A percentile compares a stretch with the other conserved stretches of the same genome.
phyloP scores from a whole-genome alignment of 1,284 basidiomycete genomes.

The Sporisorium exsertum region DNA sequence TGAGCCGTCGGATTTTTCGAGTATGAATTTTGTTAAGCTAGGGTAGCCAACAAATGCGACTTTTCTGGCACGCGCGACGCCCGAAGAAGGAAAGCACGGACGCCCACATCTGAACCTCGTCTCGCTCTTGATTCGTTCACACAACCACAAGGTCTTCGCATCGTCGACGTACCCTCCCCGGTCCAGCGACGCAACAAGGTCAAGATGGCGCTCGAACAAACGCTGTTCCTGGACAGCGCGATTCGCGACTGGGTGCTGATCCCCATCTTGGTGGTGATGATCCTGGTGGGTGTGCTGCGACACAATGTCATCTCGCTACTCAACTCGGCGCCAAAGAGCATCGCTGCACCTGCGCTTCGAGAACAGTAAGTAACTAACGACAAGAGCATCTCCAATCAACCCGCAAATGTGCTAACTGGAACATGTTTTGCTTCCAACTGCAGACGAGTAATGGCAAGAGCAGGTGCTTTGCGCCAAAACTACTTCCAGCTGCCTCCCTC shows the following conservation, averaged over 20 bases:
- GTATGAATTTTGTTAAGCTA: background rate
- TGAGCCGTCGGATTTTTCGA: background rate
- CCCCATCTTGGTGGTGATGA: conserved; percentile 98
- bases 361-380: conserved; percentile 82
- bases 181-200: background rate
- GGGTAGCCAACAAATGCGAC: background rate
- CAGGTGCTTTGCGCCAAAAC: conserved; percentile 56
- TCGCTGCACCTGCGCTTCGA: conserved; percentile 80
- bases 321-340: conserved; percentile 85
- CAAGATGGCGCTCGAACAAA: conserved; percentile 47
- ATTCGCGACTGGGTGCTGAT: conserved; percentile 79
- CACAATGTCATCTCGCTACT: conserved; percentile 92
- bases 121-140: conserved; percentile 3
- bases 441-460: conserved; percentile 61
- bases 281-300: conserved; percentile 90
- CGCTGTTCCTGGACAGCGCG: conserved; percentile 60
- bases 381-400: too few species aligned
- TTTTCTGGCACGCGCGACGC: conserved; percentile 6
- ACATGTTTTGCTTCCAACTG: background rate
- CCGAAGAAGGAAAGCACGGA: conserved; percentile 2
- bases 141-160: background rate
- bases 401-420: background rate
- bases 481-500: conserved; percentile 57
- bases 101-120: background rate
- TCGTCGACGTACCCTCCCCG: background rate